These are phyloP conservation scores for Leucosporidium scottii DNA, from an alignment of 768 basidiomycete species.

Conservation along the genomic window DNA sequence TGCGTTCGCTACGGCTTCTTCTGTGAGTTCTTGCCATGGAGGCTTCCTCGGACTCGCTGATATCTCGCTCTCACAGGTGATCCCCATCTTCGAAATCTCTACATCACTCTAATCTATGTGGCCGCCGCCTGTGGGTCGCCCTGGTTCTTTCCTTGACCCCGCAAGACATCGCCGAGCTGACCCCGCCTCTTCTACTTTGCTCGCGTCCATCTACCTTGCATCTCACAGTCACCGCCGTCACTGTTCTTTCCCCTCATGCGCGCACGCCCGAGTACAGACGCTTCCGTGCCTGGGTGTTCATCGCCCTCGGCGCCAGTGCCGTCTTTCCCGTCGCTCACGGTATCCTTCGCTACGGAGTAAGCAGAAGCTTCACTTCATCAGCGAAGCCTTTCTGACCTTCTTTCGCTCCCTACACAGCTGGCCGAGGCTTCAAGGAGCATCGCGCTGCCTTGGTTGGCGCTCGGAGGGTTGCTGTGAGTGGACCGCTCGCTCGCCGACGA, in stretches of 20 bases:
- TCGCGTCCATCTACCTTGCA: neutral
- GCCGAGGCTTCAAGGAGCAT: slow-evolving; percentile 53
- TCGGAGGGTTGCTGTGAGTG: slow-evolving; percentile 47
- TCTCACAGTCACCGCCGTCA: slow-evolving; percentile 56
- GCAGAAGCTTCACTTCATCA: neutral
- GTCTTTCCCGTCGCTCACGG: slow-evolving; percentile 64
- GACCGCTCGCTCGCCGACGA: too few species aligned
- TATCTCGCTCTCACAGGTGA: slow-evolving; percentile 28
- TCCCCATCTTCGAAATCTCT: slow-evolving; percentile 13
- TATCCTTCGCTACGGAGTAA: slow-evolving; percentile 52
- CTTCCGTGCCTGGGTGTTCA: slow-evolving; percentile 69
- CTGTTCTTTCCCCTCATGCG: slow-evolving; percentile 72
- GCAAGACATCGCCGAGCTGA: neutral
- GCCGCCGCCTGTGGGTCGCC: slow-evolving; percentile 14
- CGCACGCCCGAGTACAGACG: slow-evolving; percentile 65
- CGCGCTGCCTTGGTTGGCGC: slow-evolving; percentile 63
- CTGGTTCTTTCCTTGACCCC: too few species aligned
- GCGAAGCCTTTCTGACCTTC: neutral
- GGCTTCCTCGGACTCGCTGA: neutral
- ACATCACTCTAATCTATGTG: slow-evolving; percentile 22
- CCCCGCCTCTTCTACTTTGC: neutral
- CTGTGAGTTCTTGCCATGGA: slow-evolving; percentile 1
- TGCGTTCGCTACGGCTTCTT: slow-evolving; percentile 18
- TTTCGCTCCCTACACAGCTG: slow-evolving; percentile 28
- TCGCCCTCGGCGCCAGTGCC: slow-evolving; percentile 65